Base-by-base conservation (phyloP, 257 asterid genomes). In the Przewalskia tangutica region DNA sequence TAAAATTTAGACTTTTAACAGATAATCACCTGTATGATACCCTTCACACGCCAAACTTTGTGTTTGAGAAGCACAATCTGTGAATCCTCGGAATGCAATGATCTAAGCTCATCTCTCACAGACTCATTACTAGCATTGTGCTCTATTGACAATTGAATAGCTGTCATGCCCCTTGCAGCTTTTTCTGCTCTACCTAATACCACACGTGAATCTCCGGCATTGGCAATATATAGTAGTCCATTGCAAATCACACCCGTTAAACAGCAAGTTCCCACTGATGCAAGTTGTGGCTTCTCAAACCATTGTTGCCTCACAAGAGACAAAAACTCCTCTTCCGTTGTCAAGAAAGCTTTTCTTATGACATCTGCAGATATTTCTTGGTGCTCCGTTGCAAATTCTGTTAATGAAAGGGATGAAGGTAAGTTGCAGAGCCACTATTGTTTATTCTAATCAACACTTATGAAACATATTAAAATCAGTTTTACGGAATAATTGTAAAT, bases 1-100 rank as follows among this genome's bases (percentile, higher is more conserved):
- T 46, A 50, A 50, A 7, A 4, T 6, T 3, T 38, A 48, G 40
- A 50, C 2, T 5, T n/a, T 20, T 23, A 51, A 50, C 42, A 8
- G 38, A 50, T 75, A 23, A 82, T 20, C 85, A 95, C 99, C 97
- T 96, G 99, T 83, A 96, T 96, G 84, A 96, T 85, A 16, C 99
- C 98, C 92, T 93, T 96, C 4, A 96, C 98, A 0, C 98, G 97
- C 99, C 99, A 96, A 76, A 94, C 98, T 67, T 90, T 88, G 91
- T 93, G 97, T 87, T 93, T 96, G 64, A 88, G 88, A 83, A 90
- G 94, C 81, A 96, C 99, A 9, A 96, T 96, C 20, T 89, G 89
- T 9, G 99, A 81, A 88, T 96, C 98, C 64, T 92, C 87, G 2
- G 98, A 97, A 87, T 96, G 97, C 90, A 90, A 83, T 64, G 82